Evolutionary conservation across 257 asterid genomes (phyloP), one percentile per base, ranked within the genome.

Genomic region (Rubia yunnanensis): DNA sequence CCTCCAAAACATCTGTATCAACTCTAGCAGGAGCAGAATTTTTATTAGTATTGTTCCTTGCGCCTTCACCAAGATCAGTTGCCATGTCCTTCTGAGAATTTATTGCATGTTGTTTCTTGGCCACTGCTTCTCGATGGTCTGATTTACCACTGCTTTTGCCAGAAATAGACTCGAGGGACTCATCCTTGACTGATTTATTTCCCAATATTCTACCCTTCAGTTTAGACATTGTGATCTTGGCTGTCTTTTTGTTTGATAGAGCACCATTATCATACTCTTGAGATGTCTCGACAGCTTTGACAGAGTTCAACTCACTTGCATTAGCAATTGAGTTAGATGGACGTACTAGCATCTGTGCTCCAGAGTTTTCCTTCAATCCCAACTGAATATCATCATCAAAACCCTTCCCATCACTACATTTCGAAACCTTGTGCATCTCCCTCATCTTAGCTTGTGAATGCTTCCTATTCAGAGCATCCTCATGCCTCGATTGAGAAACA

Each of bases 381-480:
- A 68, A 63, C 50, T 54, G 48, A 60, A 64, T 74, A 59, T 66
- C 78, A 68, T 78, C 79, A 69, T 70, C 78, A 48, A 55, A 65
- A 74, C 74, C 71, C 63, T 22, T 68, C 46, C 34, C 58, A 75
- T 69, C 66, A 65, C 68, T 79, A 44, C 64, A 65, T 71, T 72
- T 76, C 61, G 74, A 73, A 67, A 82, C 80, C 81, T 77, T 76
- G n/a, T 20, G 49, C 4, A 61, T 71, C 65, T 66, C 79, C 50
- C 70, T 66, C 74, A 71, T 79, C 77, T 80, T 76, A 50, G 65
- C 60, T 65, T 84, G 78, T 46, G 70, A 67, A 69, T 80, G 78
- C 76, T 87, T 84, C 73, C 69, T 72, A 70, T 57, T 52, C 44
- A 22, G 27, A 63, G 49, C 74, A 77, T 75, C 77, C 41, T 68